Base-by-base conservation (phyloP, 169 alveolate genomes). In the Plasmodium coatneyi region DNA sequence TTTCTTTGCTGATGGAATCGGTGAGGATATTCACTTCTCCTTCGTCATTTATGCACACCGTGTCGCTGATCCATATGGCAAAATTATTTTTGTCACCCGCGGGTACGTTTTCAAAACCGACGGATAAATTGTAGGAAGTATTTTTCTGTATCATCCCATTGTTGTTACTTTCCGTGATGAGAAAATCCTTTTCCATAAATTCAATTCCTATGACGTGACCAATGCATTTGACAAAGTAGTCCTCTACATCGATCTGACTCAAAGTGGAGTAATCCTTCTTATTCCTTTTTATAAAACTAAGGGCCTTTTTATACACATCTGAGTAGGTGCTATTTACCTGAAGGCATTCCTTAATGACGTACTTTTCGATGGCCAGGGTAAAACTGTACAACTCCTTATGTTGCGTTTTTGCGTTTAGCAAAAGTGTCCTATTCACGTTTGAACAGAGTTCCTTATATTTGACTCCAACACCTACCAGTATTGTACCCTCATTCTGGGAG, bases 1-100 rank as follows among this genome's bases (percentile, higher is more conserved):
- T 54, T 43, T 94, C 96, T 86, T 96, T 97, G 56, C 98, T 96
- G 16, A 96, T 95, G 10, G 94, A 76, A 25, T 95, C 93, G 25
- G 98, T 97, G 19, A 97, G 84, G 52, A 97, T 96, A 43, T 52
- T 92, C 19, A 86, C 95, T 39, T 92, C 95, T 0, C 95, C 98
- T 43, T 96, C 95, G 0, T 71, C 82, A 30, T 97, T 84, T 32
- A 97, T 95, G 72, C 71, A 96, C 5, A 97, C 98, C 3, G 99
- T 97, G 83, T 97, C 99, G 46, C 98, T 97, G n/a, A 97, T 92
- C 99, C 99, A 97, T 5, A 96, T 96, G 32, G 99, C 98, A 66
- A 95, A 97, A 82, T 76, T 94, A 66, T 93, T 95, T 14, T 95
- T 96, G 10, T 95, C 97, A 19, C 84, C 78, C 30, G 84, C 84